Evolutionary conservation across 257 asterid species (phyloP).

Genomic region (Cruciata laevipes): DNA sequence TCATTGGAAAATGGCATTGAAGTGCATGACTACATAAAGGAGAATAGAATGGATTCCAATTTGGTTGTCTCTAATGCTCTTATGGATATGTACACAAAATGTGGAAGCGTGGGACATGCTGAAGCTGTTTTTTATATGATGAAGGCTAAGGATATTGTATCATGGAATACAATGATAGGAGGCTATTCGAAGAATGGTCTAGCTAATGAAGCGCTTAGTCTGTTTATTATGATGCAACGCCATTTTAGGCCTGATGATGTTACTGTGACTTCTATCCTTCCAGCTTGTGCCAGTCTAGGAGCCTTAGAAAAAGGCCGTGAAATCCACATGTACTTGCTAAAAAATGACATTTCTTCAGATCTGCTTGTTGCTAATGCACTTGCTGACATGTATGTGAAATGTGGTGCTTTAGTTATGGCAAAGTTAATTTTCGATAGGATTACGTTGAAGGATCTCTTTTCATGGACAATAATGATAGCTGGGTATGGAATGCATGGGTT

Average conservation of each 20-base stretch:
- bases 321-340: conserved; percentile 22
- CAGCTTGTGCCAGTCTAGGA: conserved; percentile 27
- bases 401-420: conserved; percentile 23
- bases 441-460: conserved; percentile 19
- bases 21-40: conserved; percentile 17
- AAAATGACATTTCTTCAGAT: conserved; percentile 13
- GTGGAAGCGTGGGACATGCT: conserved; percentile 51
- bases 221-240: conserved; percentile 17
- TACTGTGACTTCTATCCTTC: conserved; percentile 22
- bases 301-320: conserved; percentile 25
- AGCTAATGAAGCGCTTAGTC: conserved; percentile 15
- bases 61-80: conserved; percentile 29
- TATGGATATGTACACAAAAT: conserved; percentile 90
- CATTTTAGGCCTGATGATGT: conserved; percentile 18
- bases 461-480: conserved; percentile 27
- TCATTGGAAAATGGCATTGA: conserved; percentile 23
- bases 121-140: conserved; percentile 15
- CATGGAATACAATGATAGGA: conserved; percentile 33
- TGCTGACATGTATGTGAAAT: conserved; percentile 24
- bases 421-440: conserved; percentile 16
- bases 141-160: conserved; percentile 23
- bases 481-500: conserved; percentile 28
- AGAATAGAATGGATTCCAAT: conserved; percentile 10
- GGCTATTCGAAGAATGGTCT: conserved; percentile 23
- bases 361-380: conserved; percentile 22